A percentile compares a stretch with the other conserved stretches of the same genome.
phyloP scores from a whole-genome alignment of 331 rosid species.

The Arachis monticola region DNA sequence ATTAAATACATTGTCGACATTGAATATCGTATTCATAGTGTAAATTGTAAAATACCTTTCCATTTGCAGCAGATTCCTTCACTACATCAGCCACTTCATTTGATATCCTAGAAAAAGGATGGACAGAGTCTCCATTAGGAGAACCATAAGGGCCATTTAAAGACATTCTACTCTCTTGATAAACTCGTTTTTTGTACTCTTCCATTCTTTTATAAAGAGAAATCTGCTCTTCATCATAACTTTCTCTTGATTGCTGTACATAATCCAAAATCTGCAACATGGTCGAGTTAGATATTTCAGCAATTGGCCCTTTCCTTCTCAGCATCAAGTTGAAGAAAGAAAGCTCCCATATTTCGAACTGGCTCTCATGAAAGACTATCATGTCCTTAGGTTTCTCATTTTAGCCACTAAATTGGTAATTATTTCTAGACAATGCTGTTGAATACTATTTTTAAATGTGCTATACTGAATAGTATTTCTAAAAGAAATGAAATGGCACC shows the following conservation, averaged over 20 bases:
- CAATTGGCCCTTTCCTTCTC: constrained; percentile 13
- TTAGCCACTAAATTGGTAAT: constrained; percentile 31
- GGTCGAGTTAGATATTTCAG: constrained; percentile 38
- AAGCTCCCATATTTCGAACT: constrained; percentile 28
- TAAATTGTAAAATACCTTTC: constrained; percentile 54
- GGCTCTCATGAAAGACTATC: constrained; percentile 32
- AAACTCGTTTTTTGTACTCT: constrained; percentile 63
- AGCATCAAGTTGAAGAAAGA: constrained; percentile 26
- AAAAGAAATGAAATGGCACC: constrained; percentile 19
- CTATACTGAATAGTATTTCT: background rate
- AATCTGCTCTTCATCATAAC: constrained; percentile 55
- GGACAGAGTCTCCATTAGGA: constrained; percentile 49
- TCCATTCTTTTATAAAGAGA: constrained; percentile 65
- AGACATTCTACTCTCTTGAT: constrained; percentile 55
- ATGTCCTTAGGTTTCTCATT: constrained; percentile 15
- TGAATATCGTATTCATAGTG: background rate
- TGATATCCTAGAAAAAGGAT: constrained; percentile 57
- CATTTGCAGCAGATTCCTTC: constrained; percentile 68
- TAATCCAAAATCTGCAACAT: constrained; percentile 60
- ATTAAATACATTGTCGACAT: constrained; percentile 24
- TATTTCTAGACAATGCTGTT: background rate
- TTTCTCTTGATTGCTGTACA: constrained; percentile 64
- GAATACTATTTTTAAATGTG: background rate
- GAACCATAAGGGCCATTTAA: constrained; percentile 49
- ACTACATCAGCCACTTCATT: constrained; percentile 63